phyloP scores from a whole-genome alignment of 805 yeast species.

The Saturnispora bothae region DNA sequence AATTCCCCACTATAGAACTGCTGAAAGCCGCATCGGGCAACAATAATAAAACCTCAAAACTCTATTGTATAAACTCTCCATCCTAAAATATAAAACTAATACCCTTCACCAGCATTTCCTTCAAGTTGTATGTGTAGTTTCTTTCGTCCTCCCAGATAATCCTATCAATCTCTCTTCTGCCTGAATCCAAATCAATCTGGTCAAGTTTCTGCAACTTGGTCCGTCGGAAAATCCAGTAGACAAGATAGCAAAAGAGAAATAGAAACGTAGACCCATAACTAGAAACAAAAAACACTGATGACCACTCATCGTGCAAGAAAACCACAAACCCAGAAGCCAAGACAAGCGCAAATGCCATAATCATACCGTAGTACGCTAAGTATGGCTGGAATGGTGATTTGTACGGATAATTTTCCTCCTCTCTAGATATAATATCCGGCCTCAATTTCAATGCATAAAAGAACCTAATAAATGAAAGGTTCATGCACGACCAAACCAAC shows the following conservation, averaged over 20 bases:
- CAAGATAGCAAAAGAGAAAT: constrained; percentile 33
- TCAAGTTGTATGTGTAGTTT: constrained; percentile 24
- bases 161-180: constrained; percentile 74
- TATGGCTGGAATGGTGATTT: constrained; percentile 47
- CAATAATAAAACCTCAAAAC: no score
- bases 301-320: constrained; percentile 39
- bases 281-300: constrained; percentile 38
- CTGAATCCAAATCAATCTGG: constrained; percentile 71
- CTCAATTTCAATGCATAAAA: constrained; percentile 42
- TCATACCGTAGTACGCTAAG: constrained; percentile 38
- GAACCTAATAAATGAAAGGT: constrained; percentile 43
- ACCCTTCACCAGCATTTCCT: constrained; percentile 22
- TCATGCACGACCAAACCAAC: constrained; percentile 68
- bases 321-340: constrained; percentile 43
- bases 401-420: constrained; percentile 47
- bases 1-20: no score
- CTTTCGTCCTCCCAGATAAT: constrained; percentile 71
- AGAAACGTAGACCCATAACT: constrained; percentile 43
- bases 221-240: constrained; percentile 47
- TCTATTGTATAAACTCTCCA: no score
- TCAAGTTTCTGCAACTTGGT: constrained; percentile 60
- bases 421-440: constrained; percentile 45
- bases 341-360: constrained; percentile 33
- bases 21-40: no score
- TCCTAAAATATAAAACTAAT: constrained; percentile 15